Evolutionary conservation across 176 grass and related monocot genomes (phyloP).

Genomic region (Sorghum bicolor): Sorghum_bicolor_NCBIv3 NC_012870.2:17163501-17164000

Average conservation of each 20-base stretch:
- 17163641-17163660: background rate
- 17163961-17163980: no score
- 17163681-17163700: no score
- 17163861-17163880: background rate
- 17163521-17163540: background rate
- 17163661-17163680: background rate
- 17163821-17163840: background rate
- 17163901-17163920: background rate
- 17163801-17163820: constrained; percentile 37
- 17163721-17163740: constrained; percentile 8
- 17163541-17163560: background rate
- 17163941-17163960: background rate
- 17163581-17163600: no score
- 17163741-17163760: constrained; percentile 36
- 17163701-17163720: background rate
- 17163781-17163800: constrained; percentile 26
- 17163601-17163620: background rate
- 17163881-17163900: constrained; percentile 25
- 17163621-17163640: no score
- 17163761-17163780: background rate
- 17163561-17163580: no score
- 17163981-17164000: background rate
- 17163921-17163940: background rate
- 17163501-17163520: background rate
- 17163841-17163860: background rate